Base-by-base conservation (phyloP, 495 filamentous ascomycete genomes). In the Pyronema domesticum region DNA sequence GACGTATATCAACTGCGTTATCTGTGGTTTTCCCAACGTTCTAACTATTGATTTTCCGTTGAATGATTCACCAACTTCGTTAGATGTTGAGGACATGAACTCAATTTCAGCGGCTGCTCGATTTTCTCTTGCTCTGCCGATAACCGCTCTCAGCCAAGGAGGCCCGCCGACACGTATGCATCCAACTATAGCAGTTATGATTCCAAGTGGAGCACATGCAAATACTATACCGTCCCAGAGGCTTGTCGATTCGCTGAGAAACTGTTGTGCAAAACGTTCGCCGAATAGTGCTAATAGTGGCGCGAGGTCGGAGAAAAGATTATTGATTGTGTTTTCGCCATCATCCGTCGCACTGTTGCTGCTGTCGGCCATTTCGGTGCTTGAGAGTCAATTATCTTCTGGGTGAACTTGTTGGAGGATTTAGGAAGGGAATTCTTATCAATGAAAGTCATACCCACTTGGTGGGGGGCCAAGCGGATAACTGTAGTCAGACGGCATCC, bases 191-290 rank as follows among this genome's bases (percentile, higher is more conserved):
- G 71, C 68, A 0, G 76, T 78, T 39, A 80, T 53, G 11, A 80
- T 72, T 1, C 76, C 76, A 0, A 78, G 62, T 0, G 75, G 74
- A 2, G 68, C 70, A 30, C 76, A 66, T 0, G 75, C 72, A 39
- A 79, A 72, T 8, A 79, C 74, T 13, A 78, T 58, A 50, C 73
- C 70, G 46, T 80, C 76, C 0, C 6, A n/a, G n/a, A n/a, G 36
- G 18, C 6, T 13, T 45, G 37, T 70, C 0, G 72, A 71, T 53
- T 78, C 71, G 54, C 74, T 77, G 43, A 80, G 69, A 52, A 74
- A 80, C 62, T 81, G 77, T 57, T 70, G 75, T 0, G 76, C 74
- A 30, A 80, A 68, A 39, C 70, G 66, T 44, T 79, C 76, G 1
- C 77, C 76, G n/a, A 62, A 62, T 4, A 62, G 67, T 11, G 72